A percentile compares a stretch with the other conserved stretches of the same genome.
Conservation (phyloP, 2,329 filamentous ascomycete species). For the Dryadomyces sulphureus region DNA sequence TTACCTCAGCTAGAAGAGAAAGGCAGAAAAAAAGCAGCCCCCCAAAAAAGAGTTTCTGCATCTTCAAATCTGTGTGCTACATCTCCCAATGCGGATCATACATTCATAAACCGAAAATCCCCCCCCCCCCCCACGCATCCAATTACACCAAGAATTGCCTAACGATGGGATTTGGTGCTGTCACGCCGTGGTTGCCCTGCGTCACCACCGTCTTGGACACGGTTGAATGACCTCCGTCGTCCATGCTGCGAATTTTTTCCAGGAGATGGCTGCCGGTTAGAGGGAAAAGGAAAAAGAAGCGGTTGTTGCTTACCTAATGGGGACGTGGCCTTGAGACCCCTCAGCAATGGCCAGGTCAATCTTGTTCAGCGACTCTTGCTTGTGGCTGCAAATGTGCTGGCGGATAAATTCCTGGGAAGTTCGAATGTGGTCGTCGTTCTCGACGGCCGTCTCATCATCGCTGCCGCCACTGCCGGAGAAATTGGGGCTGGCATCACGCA, state of each 20-base stretch:
- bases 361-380: constrained; percentile 31
- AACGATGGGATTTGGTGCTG: constrained; percentile 1
- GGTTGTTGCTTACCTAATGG: constrained; percentile 36
- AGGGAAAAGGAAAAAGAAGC: constrained; percentile 14
- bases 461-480: constrained; percentile 10
- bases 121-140: too few relatives aligned
- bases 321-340: constrained; percentile 36
- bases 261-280: constrained; percentile 31
- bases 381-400: constrained; percentile 47
- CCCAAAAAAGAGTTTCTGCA: too few relatives aligned
- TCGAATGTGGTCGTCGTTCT: constrained; percentile 22
- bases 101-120: too few relatives aligned
- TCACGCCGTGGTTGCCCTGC: neutral
- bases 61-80: too few relatives aligned
- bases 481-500: constrained; percentile 25
- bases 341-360: constrained; percentile 40
- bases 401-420: constrained; percentile 41
- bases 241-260: constrained; percentile 35
- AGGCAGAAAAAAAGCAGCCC: too few relatives aligned
- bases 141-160: constrained; percentile 1
- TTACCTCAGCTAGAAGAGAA: too few relatives aligned
- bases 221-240: constrained; percentile 17
- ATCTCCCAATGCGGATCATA: too few relatives aligned
- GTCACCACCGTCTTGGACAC: neutral
- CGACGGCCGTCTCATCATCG: constrained; percentile 1